phyloP scores from a whole-genome alignment of 495 filamentous ascomycete genomes.

The Amphirosellinia nigrospora region DNA sequence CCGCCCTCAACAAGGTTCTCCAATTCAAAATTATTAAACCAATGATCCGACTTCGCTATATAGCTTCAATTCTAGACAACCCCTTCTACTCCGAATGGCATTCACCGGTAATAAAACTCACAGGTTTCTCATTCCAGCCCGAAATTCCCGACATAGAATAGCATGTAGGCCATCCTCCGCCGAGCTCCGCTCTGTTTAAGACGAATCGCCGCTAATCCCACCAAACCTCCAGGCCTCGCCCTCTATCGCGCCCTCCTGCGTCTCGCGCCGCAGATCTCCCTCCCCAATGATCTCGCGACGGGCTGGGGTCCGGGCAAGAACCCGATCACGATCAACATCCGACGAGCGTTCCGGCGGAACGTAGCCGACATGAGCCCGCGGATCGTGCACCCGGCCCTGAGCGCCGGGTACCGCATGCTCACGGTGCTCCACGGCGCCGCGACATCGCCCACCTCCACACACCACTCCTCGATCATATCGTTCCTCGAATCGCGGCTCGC shows the following conservation, averaged over 20 bases:
- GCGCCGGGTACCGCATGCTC: conserved; percentile 70
- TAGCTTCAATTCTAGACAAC: neutral
- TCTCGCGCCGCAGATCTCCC: conserved; percentile 59
- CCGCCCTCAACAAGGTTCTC: conserved; percentile 9
- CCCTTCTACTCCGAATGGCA: conserved; percentile 20
- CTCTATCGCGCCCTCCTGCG: conserved; percentile 76
- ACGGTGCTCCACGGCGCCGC: conserved; percentile 23
- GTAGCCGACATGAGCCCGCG: conserved; percentile 59
- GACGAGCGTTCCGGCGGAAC: conserved; percentile 65
- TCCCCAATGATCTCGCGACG: conserved; percentile 46
- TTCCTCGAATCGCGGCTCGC: conserved; percentile 44
- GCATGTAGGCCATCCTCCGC: conserved; percentile 60
- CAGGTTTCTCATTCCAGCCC: conserved; percentile 50
- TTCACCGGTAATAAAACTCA: neutral
- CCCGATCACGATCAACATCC: conserved; percentile 50
- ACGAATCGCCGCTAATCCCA: neutral
- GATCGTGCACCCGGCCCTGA: conserved; percentile 59
- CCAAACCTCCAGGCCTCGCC: conserved; percentile 62
- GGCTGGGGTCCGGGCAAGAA: conserved; percentile 47
- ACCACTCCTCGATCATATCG: conserved; percentile 38
- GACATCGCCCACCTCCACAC: conserved; percentile 21
- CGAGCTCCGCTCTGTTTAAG: neutral
- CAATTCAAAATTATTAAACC: neutral
- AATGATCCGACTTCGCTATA: neutral
- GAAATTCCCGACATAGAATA: conserved; percentile 63